phyloP scores from a whole-genome alignment of 768 basidiomycete species.

The Gelatoporia subvermispora region DNA sequence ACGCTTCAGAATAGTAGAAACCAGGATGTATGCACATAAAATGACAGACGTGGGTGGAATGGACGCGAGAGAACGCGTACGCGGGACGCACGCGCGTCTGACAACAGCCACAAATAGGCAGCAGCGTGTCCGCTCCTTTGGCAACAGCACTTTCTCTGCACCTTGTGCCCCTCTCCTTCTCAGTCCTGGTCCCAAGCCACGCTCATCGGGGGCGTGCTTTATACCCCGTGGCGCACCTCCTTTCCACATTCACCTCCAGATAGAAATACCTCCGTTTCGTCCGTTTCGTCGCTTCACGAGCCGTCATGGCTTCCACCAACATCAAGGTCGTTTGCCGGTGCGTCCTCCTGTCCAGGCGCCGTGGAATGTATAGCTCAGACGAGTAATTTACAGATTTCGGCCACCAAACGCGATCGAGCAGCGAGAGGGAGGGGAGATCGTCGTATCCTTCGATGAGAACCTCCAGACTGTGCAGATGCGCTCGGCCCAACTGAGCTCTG shows the following conservation, averaged over 20 bases:
- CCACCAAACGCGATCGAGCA: conserved; percentile 90
- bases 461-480: conserved; percentile 79
- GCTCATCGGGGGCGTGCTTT: conserved; percentile 8
- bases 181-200: conserved; percentile 14
- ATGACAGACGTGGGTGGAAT: not conserved
- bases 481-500: conserved; percentile 60
- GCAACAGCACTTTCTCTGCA: conserved; percentile 2
- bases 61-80: conserved; percentile 7
- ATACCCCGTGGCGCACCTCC: conserved; percentile 11
- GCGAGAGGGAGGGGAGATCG: conserved; percentile 83
- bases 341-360: conserved; percentile 25
- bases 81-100: conserved; percentile 17
- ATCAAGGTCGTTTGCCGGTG: conserved; percentile 99
- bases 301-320: conserved; percentile 73
- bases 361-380: conserved; percentile 4
- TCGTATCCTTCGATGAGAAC: conserved; percentile 86
- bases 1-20: not conserved
- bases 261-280: too few relatives aligned
- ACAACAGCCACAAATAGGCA: conserved; percentile 24
- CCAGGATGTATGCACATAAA: not conserved
- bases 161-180: conserved; percentile 4
- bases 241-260: conserved; percentile 1
- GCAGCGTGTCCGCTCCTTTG: conserved; percentile 4
- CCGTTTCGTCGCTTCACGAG: conserved; percentile 12
- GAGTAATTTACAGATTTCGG: conserved; percentile 63